A percentile compares a stretch with the other conserved stretches of the same genome.
These are phyloP conservation scores for Amaranthus palmeri DNA, from an alignment of 148 eudicot species.

Conservation along the genomic window DNA sequence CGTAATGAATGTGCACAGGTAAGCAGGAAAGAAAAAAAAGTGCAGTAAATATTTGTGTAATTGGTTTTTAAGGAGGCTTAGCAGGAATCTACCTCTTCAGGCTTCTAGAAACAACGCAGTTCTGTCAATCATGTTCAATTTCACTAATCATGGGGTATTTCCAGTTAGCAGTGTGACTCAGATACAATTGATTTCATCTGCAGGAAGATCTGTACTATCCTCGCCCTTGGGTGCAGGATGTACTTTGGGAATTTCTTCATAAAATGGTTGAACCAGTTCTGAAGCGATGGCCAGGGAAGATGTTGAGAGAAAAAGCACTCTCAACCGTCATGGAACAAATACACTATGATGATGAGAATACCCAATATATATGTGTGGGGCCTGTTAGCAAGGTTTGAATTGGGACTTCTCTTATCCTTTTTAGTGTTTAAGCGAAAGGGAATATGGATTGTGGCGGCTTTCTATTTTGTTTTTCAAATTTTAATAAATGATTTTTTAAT, in stretches of 20 bases:
- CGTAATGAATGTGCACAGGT: slow-evolving; percentile 96
- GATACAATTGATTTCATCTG: slow-evolving; percentile 13
- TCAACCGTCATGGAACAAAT: slow-evolving; percentile 76
- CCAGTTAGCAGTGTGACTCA: neutral
- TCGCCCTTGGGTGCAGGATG: slow-evolving; percentile 78
- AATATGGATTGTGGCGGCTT: too few species aligned
- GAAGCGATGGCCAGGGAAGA: slow-evolving; percentile 78
- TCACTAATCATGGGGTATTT: neutral
- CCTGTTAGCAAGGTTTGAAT: slow-evolving; percentile 79
- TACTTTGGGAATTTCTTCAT: slow-evolving; percentile 77
- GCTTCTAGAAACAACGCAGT: too few species aligned
- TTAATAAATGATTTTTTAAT: too few species aligned
- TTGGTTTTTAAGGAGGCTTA: neutral
- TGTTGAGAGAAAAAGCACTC: slow-evolving; percentile 79
- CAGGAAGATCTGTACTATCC: slow-evolving; percentile 99
- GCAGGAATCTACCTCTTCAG: neutral
- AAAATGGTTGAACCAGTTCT: slow-evolving; percentile 73
- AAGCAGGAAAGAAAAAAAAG: neutral
- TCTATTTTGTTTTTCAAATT: too few species aligned
- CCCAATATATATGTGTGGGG: slow-evolving; percentile 86
- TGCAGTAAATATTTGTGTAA: neutral
- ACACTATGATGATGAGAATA: slow-evolving; percentile 95
- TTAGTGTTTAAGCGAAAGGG: neutral
- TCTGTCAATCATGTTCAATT: too few species aligned
- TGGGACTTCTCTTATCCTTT: neutral